phyloP scores from a whole-genome alignment of 768 basidiomycete genomes.

The Russula brevipes region DNA sequence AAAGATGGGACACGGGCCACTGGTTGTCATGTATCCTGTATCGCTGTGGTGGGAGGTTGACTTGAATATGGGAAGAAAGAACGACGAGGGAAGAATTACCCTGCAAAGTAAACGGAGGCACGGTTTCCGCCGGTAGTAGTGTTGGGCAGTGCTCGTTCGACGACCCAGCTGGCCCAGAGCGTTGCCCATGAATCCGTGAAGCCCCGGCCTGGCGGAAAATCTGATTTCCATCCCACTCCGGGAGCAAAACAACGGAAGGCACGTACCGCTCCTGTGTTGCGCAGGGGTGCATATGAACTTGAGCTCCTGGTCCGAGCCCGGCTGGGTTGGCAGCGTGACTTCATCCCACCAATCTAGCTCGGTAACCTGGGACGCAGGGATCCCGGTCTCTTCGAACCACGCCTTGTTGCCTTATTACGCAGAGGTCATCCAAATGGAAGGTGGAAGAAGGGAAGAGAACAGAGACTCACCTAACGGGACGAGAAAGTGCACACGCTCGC shows the following conservation, averaged over 20 bases:
- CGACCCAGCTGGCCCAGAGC: constrained; percentile 41
- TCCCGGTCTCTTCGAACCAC: constrained; percentile 32
- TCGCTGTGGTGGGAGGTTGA: constrained; percentile 29
- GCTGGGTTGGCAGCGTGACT: constrained; percentile 22
- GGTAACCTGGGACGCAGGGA: constrained; percentile 32
- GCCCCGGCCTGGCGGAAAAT: constrained; percentile 31
- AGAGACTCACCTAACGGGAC: constrained; percentile 37
- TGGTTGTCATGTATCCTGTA: constrained; percentile 36
- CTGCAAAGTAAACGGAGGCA: constrained; percentile 29
- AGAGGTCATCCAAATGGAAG: neutral
- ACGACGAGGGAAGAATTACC: constrained; percentile 25
- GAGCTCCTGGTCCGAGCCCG: constrained; percentile 23
- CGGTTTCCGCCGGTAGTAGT: constrained; percentile 2
- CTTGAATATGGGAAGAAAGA: neutral
- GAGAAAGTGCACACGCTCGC: constrained; percentile 30
- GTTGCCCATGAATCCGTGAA: constrained; percentile 34
- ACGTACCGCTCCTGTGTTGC: constrained; percentile 40
- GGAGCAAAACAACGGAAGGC: neutral
- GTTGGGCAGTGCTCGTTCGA: constrained; percentile 29
- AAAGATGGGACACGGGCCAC: constrained; percentile 37
- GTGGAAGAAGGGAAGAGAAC: neutral
- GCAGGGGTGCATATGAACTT: constrained; percentile 39
- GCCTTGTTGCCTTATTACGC: constrained; percentile 27
- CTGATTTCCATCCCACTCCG: neutral
- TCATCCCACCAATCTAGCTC: constrained; percentile 44